Conservation (phyloP, 192 early-diverging fungal genomes). For the Obelidium mucronatum region DNA sequence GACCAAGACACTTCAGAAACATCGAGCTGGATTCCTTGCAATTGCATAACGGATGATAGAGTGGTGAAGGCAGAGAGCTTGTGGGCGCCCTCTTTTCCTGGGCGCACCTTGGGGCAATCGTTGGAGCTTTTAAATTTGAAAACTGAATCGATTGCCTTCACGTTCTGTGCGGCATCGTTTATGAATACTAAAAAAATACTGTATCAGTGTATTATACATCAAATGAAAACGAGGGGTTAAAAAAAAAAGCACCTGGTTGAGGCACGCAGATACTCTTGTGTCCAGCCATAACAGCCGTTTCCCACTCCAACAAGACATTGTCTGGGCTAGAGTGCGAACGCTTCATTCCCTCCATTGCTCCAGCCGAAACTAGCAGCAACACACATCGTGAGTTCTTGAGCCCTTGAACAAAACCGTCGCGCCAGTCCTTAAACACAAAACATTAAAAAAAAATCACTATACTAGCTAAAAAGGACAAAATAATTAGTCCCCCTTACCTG, state of each 20-base stretch:
- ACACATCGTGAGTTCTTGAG: slow-evolving; percentile 38
- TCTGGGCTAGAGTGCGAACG: slow-evolving; percentile 9
- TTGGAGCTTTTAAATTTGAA: background rate
- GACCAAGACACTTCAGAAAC: slow-evolving; percentile 16
- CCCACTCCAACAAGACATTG: slow-evolving; percentile 46
- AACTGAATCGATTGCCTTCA: background rate
- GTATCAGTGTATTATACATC: background rate
- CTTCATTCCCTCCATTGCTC: slow-evolving; percentile 8
- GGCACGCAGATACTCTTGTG: slow-evolving; percentile 26
- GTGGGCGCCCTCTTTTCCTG: background rate
- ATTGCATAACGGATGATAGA: background rate
- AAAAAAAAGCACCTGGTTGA: slow-evolving; percentile 10
- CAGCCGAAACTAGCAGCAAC: slow-evolving; percentile 36
- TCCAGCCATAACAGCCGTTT: slow-evolving; percentile 33
- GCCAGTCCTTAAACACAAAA: slow-evolving; percentile 40
- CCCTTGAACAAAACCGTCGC: slow-evolving; percentile 33
- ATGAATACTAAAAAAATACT: slow-evolving; percentile 5
- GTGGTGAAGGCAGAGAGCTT: slow-evolving; percentile 19
- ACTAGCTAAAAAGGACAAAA: background rate
- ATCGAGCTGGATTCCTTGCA: slow-evolving; percentile 26
- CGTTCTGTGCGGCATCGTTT: background rate
- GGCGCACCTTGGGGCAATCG: slow-evolving; percentile 15
- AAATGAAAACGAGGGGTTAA: background rate
- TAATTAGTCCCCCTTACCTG: too few relatives aligned
- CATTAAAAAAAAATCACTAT: background rate